phyloP scores from a whole-genome alignment of 139 green algal species.

The Ulvella scutata region DNA sequence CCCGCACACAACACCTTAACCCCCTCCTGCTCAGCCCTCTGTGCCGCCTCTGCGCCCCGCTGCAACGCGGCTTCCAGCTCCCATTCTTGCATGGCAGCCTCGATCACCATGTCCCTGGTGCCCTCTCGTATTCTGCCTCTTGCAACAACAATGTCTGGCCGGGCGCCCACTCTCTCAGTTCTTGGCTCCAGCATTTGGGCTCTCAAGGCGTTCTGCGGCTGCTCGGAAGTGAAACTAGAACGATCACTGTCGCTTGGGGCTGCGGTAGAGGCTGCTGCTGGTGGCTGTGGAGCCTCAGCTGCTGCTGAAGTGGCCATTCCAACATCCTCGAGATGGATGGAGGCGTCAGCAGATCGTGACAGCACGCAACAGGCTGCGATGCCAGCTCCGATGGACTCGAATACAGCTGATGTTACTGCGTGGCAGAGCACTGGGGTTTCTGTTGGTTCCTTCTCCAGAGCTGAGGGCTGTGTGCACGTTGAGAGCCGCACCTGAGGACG shows the following conservation, averaged over 20 bases:
- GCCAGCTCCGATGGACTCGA: constrained; percentile 12
- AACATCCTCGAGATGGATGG: constrained; percentile 19
- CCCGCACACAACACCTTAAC: background rate
- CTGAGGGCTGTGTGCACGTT: background rate
- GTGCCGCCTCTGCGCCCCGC: background rate
- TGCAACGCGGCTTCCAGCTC: constrained; percentile 2
- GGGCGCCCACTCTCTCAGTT: background rate
- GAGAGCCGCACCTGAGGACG: constrained; percentile 4
- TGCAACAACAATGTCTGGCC: background rate
- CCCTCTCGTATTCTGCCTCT: background rate
- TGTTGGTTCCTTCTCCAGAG: background rate
- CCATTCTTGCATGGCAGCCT: constrained; percentile 12
- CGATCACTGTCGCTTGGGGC: background rate
- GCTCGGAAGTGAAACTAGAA: background rate
- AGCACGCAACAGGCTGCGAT: constrained; percentile 20
- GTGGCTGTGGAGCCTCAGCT: background rate
- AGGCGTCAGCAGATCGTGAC: constrained; percentile 1
- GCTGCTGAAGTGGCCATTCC: constrained; percentile 13
- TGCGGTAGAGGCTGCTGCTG: background rate
- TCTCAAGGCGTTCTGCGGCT: background rate
- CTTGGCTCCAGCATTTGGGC: constrained; percentile 7
- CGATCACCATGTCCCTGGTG: constrained; percentile 15
- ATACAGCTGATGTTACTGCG: constrained; percentile 17
- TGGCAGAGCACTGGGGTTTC: background rate
- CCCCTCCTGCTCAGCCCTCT: background rate